These are phyloP conservation scores for Angomonas desouzai DNA, from an alignment of 208 protist genomes.

Conservation along the genomic window DNA sequence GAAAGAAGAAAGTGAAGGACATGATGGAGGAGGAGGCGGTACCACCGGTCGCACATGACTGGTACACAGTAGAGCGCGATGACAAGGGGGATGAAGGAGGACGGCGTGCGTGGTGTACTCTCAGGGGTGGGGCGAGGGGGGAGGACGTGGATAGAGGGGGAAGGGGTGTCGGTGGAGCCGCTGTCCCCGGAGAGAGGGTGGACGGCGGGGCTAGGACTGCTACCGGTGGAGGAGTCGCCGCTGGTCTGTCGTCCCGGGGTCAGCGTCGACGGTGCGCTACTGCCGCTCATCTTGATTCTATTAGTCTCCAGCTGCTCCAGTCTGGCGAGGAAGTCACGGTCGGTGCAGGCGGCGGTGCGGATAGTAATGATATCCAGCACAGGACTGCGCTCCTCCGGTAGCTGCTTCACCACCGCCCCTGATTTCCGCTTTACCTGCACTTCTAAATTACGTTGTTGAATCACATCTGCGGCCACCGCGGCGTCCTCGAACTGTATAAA, in stretches of 20 bases:
- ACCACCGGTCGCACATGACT: not conserved
- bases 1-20: not conserved
- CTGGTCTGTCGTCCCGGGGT: not conserved
- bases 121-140: not conserved
- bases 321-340: not conserved
- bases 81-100: not conserved
- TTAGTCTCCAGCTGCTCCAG: not conserved
- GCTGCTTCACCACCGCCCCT: not conserved
- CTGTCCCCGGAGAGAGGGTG: not conserved
- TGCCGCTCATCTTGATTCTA: not conserved
- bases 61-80: not conserved
- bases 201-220: not conserved
- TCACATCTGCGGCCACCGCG: not conserved
- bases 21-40: not conserved
- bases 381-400: not conserved
- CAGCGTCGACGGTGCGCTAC: not conserved
- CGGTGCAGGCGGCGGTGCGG: not conserved
- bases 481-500: conserved; percentile 2
- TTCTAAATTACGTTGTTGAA: not conserved
- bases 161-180: not conserved
- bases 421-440: not conserved
- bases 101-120: not conserved
- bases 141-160: not conserved
- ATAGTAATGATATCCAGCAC: not conserved
- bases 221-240: not conserved